Evolutionary conservation across 208 protist species (phyloP).

Genomic region (Leishmania aethiopica): DNA sequence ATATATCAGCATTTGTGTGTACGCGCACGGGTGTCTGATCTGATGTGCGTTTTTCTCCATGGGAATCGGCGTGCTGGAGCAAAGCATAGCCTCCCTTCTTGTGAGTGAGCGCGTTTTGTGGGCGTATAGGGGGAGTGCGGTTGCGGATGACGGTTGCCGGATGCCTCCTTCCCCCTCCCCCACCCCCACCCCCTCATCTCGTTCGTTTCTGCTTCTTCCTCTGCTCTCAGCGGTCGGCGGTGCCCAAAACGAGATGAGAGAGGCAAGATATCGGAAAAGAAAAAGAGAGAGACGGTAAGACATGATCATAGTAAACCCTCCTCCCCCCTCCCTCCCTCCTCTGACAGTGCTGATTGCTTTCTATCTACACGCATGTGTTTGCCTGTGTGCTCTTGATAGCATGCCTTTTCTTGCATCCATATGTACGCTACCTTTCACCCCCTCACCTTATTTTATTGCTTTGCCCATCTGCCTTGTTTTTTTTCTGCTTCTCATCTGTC

Average conservation of each 20-base stretch:
- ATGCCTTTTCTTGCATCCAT: not conserved
- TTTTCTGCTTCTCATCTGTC: not conserved
- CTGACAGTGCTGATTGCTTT: not conserved
- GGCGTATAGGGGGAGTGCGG: not conserved
- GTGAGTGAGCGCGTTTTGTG: not conserved
- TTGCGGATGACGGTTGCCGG: not conserved
- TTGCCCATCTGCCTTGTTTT: not conserved
- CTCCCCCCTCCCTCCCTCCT: not conserved
- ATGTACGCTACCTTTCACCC: not conserved
- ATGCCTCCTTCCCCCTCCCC: not conserved
- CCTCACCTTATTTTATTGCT: not conserved
- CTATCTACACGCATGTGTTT: not conserved
- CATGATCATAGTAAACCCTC: not conserved
- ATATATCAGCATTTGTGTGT: conserved; percentile 3
- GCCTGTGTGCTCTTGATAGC: too few species aligned
- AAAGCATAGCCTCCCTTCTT: not conserved
- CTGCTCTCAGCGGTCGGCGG: not conserved
- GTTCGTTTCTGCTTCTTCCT: not conserved
- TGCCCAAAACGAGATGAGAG: not conserved
- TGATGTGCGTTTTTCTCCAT: conserved; percentile 1
- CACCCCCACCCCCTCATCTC: not conserved
- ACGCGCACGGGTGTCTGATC: not conserved
- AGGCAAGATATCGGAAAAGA: not conserved
- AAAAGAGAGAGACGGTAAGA: not conserved
- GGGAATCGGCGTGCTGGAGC: not conserved